Base-by-base conservation (phyloP, 2,329 filamentous ascomycete species). In the Pseudogymnoascus pannorum region DNA sequence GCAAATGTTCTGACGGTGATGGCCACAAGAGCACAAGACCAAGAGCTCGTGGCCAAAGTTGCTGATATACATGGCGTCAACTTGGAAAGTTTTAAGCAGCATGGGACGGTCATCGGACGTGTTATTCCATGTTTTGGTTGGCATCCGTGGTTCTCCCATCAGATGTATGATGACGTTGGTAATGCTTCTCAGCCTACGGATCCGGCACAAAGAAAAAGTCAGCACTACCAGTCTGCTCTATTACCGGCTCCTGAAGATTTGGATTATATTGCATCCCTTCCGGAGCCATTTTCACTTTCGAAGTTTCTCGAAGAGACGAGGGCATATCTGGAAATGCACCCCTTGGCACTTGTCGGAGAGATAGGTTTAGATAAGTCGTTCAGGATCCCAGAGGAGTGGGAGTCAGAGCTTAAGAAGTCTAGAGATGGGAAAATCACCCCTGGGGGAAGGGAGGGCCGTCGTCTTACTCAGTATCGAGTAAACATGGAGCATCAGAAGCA, bases 101-200 rank as follows among this genome's bases (percentile, higher is more conserved):
- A 66, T 60, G 33, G 20, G 24, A 58, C 20, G 14, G 11, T 58
- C 24, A 29, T 8, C 22, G 74, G 77, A 62, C 78, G 77, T 63
- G 71, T 87, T 22, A 68, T 93, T 3, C 88, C 90, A 0, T 85
- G 86, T n/a, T 93, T 92, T 74, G 90, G 90, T 18, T 92, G 89
- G 88, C 90, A 94, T 71, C 90, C 90, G 1, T 94, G 90, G 90
- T 93, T 92, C 73, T 88, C 89, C 1, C 79, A 93, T 72, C 86
- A 90, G 66, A 80, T 94, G 68, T 91, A 86, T 69, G 81, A 87
- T 68, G 85, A 90, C 71, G 48, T 54, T 31, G 26, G 48, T 2
- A 54, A 54, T 31, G 16, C 26, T 54, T 72, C 70, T 18, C 70
- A 70, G 38, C 63, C 60, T 63, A 66, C 69, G 7, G 75, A 60